Conservation (phyloP, 345 rosid genomes). For the Rhizophora mangle region DNA sequence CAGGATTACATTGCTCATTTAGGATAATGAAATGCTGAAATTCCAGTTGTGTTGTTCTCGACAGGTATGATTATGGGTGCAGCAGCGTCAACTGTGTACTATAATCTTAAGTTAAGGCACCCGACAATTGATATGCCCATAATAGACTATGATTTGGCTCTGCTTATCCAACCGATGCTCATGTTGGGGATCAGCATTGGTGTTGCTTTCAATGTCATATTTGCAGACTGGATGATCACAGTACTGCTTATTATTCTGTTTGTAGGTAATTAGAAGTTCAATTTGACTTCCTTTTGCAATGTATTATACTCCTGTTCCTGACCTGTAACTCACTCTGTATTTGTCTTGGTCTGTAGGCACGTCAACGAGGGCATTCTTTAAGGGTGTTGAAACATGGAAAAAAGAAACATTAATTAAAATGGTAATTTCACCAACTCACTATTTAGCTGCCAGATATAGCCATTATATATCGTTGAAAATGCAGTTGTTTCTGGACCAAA, state of each 20-base stretch:
- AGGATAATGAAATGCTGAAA: background rate
- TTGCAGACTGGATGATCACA: conserved; percentile 65
- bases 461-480: too few relatives aligned
- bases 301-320: background rate
- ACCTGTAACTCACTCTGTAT: background rate
- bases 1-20: background rate
- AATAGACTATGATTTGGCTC: conserved; percentile 52
- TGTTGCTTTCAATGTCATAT: conserved; percentile 50
- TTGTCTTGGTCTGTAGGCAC: conserved; percentile 47
- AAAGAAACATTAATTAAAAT: conserved; percentile 66
- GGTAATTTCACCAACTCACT: conserved; percentile 27
- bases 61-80: conserved; percentile 61
- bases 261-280: conserved; percentile 31
- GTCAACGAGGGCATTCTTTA: conserved; percentile 76
- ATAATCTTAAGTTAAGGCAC: conserved; percentile 48
- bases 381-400: conserved; percentile 81
- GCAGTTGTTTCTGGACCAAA: too few relatives aligned
- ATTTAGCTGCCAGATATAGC: too few relatives aligned
- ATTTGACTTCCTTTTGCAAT: background rate
- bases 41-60: background rate
- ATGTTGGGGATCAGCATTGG: conserved; percentile 59
- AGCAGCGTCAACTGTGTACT: conserved; percentile 51
- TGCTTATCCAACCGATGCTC: conserved; percentile 58
- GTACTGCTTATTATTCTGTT: conserved; percentile 51
- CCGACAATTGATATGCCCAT: conserved; percentile 50